Conservation (phyloP, 495 filamentous ascomycete genomes). For the Rostrohypoxylon terebratum region DNA sequence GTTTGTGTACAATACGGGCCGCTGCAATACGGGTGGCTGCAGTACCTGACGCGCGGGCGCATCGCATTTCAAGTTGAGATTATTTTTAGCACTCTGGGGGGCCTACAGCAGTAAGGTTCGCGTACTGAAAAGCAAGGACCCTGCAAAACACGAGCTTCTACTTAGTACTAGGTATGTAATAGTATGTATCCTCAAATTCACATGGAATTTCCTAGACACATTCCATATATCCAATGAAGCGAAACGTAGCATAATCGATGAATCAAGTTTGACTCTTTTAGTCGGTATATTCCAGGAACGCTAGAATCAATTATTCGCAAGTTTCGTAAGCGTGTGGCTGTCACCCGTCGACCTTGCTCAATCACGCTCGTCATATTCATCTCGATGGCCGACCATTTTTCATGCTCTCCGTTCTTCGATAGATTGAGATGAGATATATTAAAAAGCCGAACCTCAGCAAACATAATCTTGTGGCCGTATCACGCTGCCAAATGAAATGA, state of each 20-base stretch:
- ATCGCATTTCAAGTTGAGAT: no score
- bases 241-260: neutral
- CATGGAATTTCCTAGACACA: constrained; percentile 1
- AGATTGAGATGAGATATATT: neutral
- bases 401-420: neutral
- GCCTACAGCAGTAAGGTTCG: no score
- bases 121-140: constrained; percentile 3
- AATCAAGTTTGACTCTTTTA: neutral
- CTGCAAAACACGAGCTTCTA: neutral
- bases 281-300: neutral
- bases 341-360: neutral
- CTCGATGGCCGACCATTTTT: no score
- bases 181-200: neutral
- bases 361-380: neutral
- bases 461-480: neutral
- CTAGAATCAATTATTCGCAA: neutral
- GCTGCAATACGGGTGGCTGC: neutral
- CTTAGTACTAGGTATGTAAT: no score
- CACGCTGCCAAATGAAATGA: neutral
- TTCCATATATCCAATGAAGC: neutral
- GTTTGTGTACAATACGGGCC: no score
- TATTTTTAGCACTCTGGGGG: neutral
- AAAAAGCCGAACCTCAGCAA: neutral
- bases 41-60: neutral
- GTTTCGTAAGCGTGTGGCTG: neutral